Evolutionary conservation across 305 asterid genomes (phyloP), one percentile per base, ranked within the genome.

Genomic region (Ajuga reptans): DNA sequence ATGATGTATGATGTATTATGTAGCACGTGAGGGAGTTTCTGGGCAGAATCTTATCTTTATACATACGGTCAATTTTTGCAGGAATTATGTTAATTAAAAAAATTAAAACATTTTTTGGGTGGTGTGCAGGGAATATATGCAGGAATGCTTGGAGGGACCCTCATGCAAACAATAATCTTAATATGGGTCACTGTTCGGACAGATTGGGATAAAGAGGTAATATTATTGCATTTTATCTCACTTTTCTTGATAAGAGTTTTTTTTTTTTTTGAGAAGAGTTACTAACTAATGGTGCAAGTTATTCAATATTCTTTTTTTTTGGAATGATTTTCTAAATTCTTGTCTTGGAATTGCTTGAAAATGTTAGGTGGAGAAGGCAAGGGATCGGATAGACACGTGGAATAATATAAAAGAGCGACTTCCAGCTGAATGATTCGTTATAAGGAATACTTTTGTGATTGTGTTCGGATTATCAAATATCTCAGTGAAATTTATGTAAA

Each of bases 201-300:
- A 0, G 87, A 88, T 50, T 88, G 95, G 92, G 64, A 60, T 52
- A 75, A 80, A 18, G 95, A 88, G 95, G 95, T 88, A 82, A 12
- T 14, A 7, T 10, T 27, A 8, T 3, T 69, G 7, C 36, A 31
- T 29, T 31, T 60, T 18, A 17, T 34, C 8, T 33, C n/a, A n/a
- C n/a, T n/a, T n/a, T n/a, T n/a, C n/a, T n/a, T n/a, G n/a, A n/a
- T n/a, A n/a, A n/a, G n/a, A n/a, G n/a, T n/a, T n/a, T n/a, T n/a
- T n/a, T n/a, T n/a, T n/a, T n/a, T n/a, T n/a, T n/a, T n/a, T n/a
- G n/a, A n/a, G n/a, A n/a, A n/a, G n/a, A 27, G 31, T 1, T 27
- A 27, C 31, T 27, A 27, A 27, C 31, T 27, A 1, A 27, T 3
- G 31, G 3, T n/a, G n/a, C n/a, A n/a, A n/a, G n/a, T n/a, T n/a